Evolutionary conservation across 495 filamentous ascomycete genomes (phyloP).

Genomic region (Glutinoglossum americanum): DNA sequence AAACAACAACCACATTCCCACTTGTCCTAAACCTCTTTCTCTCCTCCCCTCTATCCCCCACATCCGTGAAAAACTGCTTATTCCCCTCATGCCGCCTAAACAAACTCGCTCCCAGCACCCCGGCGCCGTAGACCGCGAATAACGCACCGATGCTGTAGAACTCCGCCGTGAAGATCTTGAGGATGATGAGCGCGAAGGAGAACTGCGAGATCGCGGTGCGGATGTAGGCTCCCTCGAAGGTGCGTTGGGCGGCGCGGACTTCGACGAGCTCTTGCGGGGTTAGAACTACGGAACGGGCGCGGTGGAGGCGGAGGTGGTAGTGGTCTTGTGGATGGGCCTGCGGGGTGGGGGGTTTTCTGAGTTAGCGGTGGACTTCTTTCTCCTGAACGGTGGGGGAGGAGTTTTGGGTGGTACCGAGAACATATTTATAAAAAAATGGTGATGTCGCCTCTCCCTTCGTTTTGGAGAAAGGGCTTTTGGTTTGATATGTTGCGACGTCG

Average conservation of each 20-base stretch:
- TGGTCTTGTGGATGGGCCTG: not conserved
- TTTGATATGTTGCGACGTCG: too few species aligned
- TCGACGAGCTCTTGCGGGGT: constrained; percentile 74
- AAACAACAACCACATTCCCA: constrained; percentile 29
- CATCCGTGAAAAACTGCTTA: constrained; percentile 71
- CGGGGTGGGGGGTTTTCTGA: not conserved
- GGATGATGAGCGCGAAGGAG: constrained; percentile 77
- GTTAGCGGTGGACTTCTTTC: not conserved
- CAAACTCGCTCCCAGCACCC: constrained; percentile 56
- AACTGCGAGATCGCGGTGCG: constrained; percentile 87
- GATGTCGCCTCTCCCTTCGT: too few species aligned
- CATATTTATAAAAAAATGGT: too few species aligned
- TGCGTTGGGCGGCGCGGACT: constrained; percentile 81
- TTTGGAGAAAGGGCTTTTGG: too few species aligned
- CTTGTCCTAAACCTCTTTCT: constrained; percentile 74
- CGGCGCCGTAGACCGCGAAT: constrained; percentile 26
- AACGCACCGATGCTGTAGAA: constrained; percentile 9
- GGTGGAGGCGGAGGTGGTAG: constrained; percentile 44
- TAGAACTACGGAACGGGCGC: constrained; percentile 63
- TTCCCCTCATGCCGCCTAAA: constrained; percentile 80
- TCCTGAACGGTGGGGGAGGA: not conserved
- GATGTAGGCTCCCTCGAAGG: constrained; percentile 93
- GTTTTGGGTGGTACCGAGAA: not conserved
- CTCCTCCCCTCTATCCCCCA: constrained; percentile 41
- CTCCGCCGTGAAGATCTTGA: constrained; percentile 41